These are phyloP conservation scores for Colletotrichum trifolii DNA, from an alignment of 2,329 filamentous ascomycete species.

Conservation along the genomic window DNA sequence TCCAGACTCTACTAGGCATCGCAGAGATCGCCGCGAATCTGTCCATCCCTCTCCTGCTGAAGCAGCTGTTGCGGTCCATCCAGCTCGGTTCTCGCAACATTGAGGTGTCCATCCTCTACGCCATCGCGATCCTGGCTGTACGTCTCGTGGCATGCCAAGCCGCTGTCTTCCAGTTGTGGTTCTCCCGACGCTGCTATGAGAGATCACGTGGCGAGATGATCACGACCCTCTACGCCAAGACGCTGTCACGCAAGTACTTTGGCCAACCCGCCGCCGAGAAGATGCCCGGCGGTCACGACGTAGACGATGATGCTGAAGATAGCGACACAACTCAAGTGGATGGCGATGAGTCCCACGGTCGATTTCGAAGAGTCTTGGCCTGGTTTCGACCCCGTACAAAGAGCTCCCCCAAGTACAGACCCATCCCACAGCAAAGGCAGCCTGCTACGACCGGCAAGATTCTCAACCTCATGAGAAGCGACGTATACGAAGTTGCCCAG, in stretches of 20 bases:
- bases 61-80: conserved; percentile 76
- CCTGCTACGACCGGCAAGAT: conserved; percentile 91
- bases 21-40: conserved; percentile 68
- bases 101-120: conserved; percentile 72
- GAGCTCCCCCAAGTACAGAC: conserved; percentile 36
- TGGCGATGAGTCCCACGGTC: conserved; percentile 12
- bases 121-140: conserved; percentile 68
- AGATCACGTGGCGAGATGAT: conserved; percentile 86
- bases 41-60: conserved; percentile 75
- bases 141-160: conserved; percentile 73
- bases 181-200: conserved; percentile 85
- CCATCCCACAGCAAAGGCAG: conserved; percentile 51
- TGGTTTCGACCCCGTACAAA: conserved; percentile 15
- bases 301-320: conserved; percentile 37
- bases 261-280: conserved; percentile 45
- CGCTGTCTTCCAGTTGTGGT: conserved; percentile 80
- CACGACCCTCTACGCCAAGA: conserved; percentile 86
- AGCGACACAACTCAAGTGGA: conserved; percentile 28
- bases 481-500: conserved; percentile 85
- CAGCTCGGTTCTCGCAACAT: conserved; percentile 61
- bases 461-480: conserved; percentile 84
- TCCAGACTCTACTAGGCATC: conserved; percentile 73
- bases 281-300: conserved; percentile 40
- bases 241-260: conserved; percentile 71
- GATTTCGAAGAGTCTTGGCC: conserved; percentile 18